Evolutionary conservation across 371 early-diverging fungal species (phyloP), one percentile per base, ranked within the genome.

Genomic region (Actinomortierella wolfii): DNA sequence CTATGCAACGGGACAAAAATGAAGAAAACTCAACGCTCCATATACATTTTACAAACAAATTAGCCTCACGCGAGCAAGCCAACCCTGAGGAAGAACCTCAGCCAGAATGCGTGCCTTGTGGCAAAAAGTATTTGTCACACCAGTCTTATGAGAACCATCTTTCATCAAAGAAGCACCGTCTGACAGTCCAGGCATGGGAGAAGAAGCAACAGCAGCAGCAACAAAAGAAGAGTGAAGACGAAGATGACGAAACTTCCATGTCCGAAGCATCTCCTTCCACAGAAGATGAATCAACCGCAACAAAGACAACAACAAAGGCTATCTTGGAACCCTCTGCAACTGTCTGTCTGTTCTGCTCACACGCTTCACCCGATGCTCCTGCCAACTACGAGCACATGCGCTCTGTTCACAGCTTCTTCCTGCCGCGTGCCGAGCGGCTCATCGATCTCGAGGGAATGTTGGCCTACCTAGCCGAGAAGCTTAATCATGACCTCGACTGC

Each of bases 381-480:
- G 18, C 15, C 26, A 86, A 83, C 53, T 54, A 89, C 61, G 77
- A 67, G 14, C 90, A 89, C 58, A 89, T 89, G 90, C 78, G 83
- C 14, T 51, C 66, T 2, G 62, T 52, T 23, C 90, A 89, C 70
- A 76, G 79, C 18, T 89, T 89, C 77, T 89, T 89, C 67, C 73
- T 89, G 17, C 90, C 90, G 6, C 81, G 87, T 34, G 65, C 81
- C 23, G 88, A 87, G 63, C 83, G 77, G 26, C 51, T 89, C 49
- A 79, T 80, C 20, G 89, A 88, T 46, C 60, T 73, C 49, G 45
- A 83, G 18, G 89, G 87, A 1, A 76, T 90, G 60, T 42, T 90
- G 20, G 52, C 58, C 56, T 87, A 87, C 57, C 69, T 90, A 13
- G 84, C 77, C 13, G 87, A 87, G 21, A 89, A 87, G 68, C 56